phyloP scores from a whole-genome alignment of 352 stramenopile genomes.

The Pythium periplocum region DNA sequence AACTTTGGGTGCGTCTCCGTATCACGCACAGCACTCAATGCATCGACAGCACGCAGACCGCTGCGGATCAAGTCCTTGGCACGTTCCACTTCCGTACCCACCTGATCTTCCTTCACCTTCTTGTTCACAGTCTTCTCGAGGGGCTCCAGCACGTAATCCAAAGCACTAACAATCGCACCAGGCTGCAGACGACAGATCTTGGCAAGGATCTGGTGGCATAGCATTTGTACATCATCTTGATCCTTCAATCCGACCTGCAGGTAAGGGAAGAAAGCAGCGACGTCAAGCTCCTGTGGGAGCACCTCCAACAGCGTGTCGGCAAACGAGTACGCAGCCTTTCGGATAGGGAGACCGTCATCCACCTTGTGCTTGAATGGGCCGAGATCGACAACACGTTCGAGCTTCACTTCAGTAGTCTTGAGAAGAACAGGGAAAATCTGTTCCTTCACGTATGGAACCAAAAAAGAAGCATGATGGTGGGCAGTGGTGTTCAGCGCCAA shows the following conservation, averaged over 20 bases:
- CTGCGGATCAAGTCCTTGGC: slow-evolving; percentile 96
- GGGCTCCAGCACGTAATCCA: slow-evolving; percentile 89
- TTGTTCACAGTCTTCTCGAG: slow-evolving; percentile 96
- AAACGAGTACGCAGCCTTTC: slow-evolving; percentile 92
- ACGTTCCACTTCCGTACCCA: slow-evolving; percentile 94
- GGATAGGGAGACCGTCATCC: slow-evolving; percentile 79
- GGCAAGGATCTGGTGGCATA: slow-evolving; percentile 96
- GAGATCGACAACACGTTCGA: slow-evolving; percentile 96
- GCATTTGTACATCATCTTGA: slow-evolving; percentile 96
- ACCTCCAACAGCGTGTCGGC: slow-evolving; percentile 95
- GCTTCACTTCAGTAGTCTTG: slow-evolving; percentile 88
- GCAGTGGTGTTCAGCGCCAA: slow-evolving; percentile 95
- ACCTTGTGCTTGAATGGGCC: slow-evolving; percentile 99
- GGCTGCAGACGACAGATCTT: slow-evolving; percentile 88
- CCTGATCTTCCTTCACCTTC: slow-evolving; percentile 93
- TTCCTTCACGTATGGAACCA: slow-evolving; percentile 75
- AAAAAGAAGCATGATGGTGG: slow-evolving; percentile 89
- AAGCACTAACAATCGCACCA: slow-evolving; percentile 72
- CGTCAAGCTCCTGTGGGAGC: slow-evolving; percentile 90
- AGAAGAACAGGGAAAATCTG: slow-evolving; percentile 90
- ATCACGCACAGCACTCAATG: slow-evolving; percentile 66
- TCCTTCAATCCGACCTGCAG: slow-evolving; percentile 88
- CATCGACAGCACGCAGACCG: slow-evolving; percentile 85
- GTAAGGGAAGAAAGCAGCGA: slow-evolving; percentile 90
- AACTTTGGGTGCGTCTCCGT: slow-evolving; percentile 73